Base-by-base conservation (phyloP, 805 yeast genomes). In the Kodamaea neixiangensis region DNA sequence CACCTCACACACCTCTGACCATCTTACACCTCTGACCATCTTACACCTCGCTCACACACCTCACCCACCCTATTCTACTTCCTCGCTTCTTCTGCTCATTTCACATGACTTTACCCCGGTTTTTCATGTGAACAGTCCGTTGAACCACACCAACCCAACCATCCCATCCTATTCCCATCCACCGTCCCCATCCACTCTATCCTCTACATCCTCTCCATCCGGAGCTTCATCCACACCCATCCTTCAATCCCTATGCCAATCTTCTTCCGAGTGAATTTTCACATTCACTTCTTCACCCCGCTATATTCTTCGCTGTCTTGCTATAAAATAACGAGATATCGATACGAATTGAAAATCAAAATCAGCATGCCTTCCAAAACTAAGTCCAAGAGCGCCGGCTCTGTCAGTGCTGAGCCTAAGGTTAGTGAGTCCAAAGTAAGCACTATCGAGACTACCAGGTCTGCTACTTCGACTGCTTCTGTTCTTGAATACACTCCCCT, bases 401-500 rank as follows among this genome's bases (percentile, higher is more conserved):
- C n/a, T n/a, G n/a, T n/a, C n/a, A n/a, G n/a, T n/a, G n/a, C n/a
- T 45, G 97, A 89, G 60, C 96, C 96, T 1, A 65, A 81, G 22
- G 54, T 64, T 4, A 79, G 79, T 54, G 93, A 92, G 6, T 66
- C 81, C 17, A 68, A 60, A 20, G 29, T 9, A 5, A 20, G 44
- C 37, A 25, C 47, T 7, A 33, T 3, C 13, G 31, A 17, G 7
- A 18, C 46, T 5, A 44, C 19, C 19, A 7, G 13, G n/a, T 9
- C 29, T 4, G n/a, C n/a, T n/a, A n/a, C n/a, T n/a, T 25, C 46
- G 33, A 29, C 49, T 9, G 37, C n/a, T 17, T 14, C 53, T 5
- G 50, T 54, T 7, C 61, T 75, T 53, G 57, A 64, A 41, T 76
- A 71, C 52, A 80, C 85, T n/a, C 74, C 82, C 3, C 40, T 76